phyloP scores from a whole-genome alignment of 257 asterid genomes.

The Salvia splendens region DNA sequence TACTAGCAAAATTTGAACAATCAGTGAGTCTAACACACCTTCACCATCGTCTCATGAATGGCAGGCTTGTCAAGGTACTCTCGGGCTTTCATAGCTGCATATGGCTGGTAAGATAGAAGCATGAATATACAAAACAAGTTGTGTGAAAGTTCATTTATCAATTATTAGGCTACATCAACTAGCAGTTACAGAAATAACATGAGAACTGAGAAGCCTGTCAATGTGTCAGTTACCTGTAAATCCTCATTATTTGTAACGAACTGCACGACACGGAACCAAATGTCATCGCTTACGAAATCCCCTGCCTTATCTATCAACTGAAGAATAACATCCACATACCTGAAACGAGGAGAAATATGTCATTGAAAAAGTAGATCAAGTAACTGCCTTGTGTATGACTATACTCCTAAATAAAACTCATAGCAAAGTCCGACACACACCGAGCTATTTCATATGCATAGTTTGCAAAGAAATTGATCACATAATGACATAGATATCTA shows the following conservation, averaged over 20 bases:
- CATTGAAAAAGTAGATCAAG: conserved; percentile 6
- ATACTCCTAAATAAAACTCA: conserved; percentile 7
- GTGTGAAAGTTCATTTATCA: conserved; percentile 26
- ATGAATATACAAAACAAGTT: conserved; percentile 22
- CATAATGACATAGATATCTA: background rate
- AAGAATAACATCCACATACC: conserved; percentile 97
- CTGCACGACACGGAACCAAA: conserved; percentile 98
- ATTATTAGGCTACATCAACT: conserved; percentile 25
- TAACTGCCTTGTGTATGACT: conserved; percentile 6
- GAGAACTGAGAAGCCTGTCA: background rate
- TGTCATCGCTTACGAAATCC: conserved; percentile 95
- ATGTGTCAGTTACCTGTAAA: conserved; percentile 64
- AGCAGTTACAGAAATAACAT: conserved; percentile 17
- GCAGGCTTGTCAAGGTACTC: conserved; percentile 95
- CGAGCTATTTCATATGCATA: background rate
- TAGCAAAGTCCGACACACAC: background rate
- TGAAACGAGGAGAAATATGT: conserved; percentile 35
- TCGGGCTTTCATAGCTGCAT: conserved; percentile 89
- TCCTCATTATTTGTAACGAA: conserved; percentile 94
- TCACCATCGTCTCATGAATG: conserved; percentile 93
- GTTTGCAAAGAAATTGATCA: conserved; percentile 12
- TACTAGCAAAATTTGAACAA: conserved; percentile 4
- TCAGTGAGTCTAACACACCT: conserved; percentile 51
- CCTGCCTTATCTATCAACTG: conserved; percentile 99
- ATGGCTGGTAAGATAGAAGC: conserved; percentile 57